phyloP scores from a whole-genome alignment of 768 basidiomycete genomes.

The Sporobolomyces roseus region DNA sequence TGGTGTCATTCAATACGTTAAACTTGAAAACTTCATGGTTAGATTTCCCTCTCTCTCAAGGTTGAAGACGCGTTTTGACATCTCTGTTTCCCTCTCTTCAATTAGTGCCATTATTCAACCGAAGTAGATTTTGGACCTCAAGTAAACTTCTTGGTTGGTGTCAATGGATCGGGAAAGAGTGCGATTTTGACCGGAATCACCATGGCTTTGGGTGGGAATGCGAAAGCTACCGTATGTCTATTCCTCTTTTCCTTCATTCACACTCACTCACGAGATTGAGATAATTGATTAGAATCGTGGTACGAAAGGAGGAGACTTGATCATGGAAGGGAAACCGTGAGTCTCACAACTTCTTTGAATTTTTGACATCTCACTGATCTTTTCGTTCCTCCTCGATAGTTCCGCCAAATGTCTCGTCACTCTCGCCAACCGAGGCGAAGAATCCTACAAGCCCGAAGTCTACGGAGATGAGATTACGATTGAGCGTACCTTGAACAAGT shows the following conservation, averaged over 20 bases:
- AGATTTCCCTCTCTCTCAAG: neutral
- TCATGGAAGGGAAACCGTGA: constrained; percentile 35
- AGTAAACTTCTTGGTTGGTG: constrained; percentile 95
- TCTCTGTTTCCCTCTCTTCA: neutral
- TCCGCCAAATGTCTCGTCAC: constrained; percentile 70
- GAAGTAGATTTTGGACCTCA: constrained; percentile 82
- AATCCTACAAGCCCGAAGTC: constrained; percentile 77
- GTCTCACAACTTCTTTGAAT: neutral
- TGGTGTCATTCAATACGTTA: constrained; percentile 80
- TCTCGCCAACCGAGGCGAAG: constrained; percentile 84
- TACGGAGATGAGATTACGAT: constrained; percentile 83
- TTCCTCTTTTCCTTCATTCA: constrained; percentile 74
- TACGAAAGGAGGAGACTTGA: constrained; percentile 34
- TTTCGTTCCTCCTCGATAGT: constrained; percentile 48
- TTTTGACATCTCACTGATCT: neutral
- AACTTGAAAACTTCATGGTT: constrained; percentile 48
- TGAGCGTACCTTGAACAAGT: constrained; percentile 71
- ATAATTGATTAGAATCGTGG: constrained; percentile 40
- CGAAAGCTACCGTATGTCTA: constrained; percentile 81
- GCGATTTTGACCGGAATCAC: constrained; percentile 73
- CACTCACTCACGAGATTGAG: neutral
- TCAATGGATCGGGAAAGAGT: constrained; percentile 38
- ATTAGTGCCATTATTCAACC: constrained; percentile 48
- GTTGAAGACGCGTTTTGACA: neutral
- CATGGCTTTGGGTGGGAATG: constrained; percentile 88